These are phyloP conservation scores for Paspalum notatum DNA, from an alignment of 176 grass and related monocot species.

Conservation along the genomic window DNA sequence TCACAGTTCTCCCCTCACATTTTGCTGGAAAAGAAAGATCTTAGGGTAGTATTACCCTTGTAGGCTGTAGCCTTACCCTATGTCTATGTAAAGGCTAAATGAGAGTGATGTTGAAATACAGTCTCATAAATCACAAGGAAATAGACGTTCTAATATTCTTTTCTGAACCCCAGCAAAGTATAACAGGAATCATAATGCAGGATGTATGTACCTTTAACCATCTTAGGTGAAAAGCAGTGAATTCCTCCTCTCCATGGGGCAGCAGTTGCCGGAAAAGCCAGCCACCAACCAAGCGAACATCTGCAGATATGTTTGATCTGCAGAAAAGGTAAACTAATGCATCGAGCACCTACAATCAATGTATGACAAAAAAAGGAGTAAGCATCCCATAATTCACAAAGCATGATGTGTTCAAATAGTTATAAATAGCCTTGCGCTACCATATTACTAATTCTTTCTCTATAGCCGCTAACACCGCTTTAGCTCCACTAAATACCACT, in stretches of 20 bases:
- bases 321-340: constrained; percentile 86
- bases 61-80: too few relatives aligned
- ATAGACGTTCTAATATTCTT: neutral
- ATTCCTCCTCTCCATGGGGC: constrained; percentile 86
- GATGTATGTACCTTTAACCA: constrained; percentile 59
- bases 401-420: neutral
- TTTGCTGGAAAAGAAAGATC: neutral
- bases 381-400: constrained; percentile 7
- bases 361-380: constrained; percentile 23
- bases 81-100: too few relatives aligned
- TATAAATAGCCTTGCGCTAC: too few relatives aligned
- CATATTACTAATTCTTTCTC: too few relatives aligned
- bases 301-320: constrained; percentile 81
- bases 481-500: too few relatives aligned
- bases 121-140: neutral
- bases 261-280: constrained; percentile 98
- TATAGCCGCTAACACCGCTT: too few relatives aligned
- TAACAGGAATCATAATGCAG: constrained; percentile 13
- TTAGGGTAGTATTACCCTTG: neutral
- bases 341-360: constrained; percentile 83
- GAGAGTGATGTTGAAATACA: neutral
- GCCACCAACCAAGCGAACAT: constrained; percentile 82
- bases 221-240: constrained; percentile 74
- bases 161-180: constrained; percentile 7
- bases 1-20: neutral